Evolutionary conservation across 345 rosid genomes (phyloP).

Genomic region (Luvunga scandens): DNA sequence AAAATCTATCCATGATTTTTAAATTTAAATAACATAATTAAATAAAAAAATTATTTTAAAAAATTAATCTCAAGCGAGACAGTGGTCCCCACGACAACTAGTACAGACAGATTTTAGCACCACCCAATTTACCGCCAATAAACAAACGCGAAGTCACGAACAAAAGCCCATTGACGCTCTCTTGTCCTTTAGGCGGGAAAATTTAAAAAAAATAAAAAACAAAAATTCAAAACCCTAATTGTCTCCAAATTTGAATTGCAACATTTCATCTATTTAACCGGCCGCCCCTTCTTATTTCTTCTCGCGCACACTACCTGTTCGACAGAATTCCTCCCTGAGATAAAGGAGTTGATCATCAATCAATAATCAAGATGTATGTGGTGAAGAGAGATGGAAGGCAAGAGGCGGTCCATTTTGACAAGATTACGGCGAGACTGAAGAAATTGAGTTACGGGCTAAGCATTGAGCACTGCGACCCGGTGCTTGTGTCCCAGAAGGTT

Average conservation of each 20-base stretch:
- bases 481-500: conserved; percentile 95
- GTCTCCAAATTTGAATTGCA: background rate
- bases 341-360: background rate
- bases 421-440: conserved; percentile 94
- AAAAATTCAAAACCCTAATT: conserved; percentile 10
- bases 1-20: no score
- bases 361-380: conserved; percentile 58
- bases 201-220: conserved; percentile 19
- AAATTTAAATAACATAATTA: background rate
- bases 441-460: conserved; percentile 93
- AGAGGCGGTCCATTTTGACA: conserved; percentile 92
- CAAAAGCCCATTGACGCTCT: background rate
- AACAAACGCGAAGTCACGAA: background rate
- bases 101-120: background rate
- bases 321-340: conserved; percentile 28
- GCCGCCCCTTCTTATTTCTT: background rate
- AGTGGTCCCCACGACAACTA: background rate
- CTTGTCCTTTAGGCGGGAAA: conserved; percentile 31
- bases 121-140: background rate
- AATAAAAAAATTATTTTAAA: background rate
- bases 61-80: background rate
- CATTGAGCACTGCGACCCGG: conserved; percentile 92
- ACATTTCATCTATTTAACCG: background rate
- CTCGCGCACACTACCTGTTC: conserved; percentile 24
- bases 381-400: conserved; percentile 91